Evolutionary conservation across 2,329 filamentous ascomycete genomes (phyloP), one percentile per base, ranked within the genome.

Genomic region (Penicillium sp.): DNA sequence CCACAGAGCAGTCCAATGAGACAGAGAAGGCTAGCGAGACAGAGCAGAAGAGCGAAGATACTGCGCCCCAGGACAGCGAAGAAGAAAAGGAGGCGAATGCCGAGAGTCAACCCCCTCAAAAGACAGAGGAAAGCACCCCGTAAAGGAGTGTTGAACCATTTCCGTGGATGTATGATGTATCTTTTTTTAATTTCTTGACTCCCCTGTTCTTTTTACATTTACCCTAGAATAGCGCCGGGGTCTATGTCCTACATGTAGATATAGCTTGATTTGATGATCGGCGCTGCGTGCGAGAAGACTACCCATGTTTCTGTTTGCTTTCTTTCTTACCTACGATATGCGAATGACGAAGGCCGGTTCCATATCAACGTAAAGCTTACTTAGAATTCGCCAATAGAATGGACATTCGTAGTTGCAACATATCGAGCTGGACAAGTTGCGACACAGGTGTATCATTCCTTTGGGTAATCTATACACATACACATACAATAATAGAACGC

Each of bases 1-100:
- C 72, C 8, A 61, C 67, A 12, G 43, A 38, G 7, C 56, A 65
- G 50, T 50, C 43, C 37, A 53, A 21, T n/a, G 60, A 68, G n/a
- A 58, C 60, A 50, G 57, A 46, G 19, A 62, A 65, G 45, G 12
- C 31, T 15, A 15, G 31, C 31, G 49, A 68, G 23, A 59, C 60
- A 55, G 58, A 47, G 29, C 60, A 63, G 35, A 54, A 45, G 45
- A 54, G 21, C 19, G 59, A 66, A 29, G 61, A 60, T n/a, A 42
- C 38, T 21, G 21, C 50, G 19, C 13, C 50, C 3, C 37, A 50
- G 21, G 55, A 48, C 10, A 27, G 29, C 31, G 53, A 33, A n/a
- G 57, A 58, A 4, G 23, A 37, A 23, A 35, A 41, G 29, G 58
- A 58, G 23, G 40, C 27, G 25, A 46, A 40, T n/a, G 29, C 46